Base-by-base conservation (phyloP, 163 green algal genomes). In the Scenedesmus sp. region DNA sequence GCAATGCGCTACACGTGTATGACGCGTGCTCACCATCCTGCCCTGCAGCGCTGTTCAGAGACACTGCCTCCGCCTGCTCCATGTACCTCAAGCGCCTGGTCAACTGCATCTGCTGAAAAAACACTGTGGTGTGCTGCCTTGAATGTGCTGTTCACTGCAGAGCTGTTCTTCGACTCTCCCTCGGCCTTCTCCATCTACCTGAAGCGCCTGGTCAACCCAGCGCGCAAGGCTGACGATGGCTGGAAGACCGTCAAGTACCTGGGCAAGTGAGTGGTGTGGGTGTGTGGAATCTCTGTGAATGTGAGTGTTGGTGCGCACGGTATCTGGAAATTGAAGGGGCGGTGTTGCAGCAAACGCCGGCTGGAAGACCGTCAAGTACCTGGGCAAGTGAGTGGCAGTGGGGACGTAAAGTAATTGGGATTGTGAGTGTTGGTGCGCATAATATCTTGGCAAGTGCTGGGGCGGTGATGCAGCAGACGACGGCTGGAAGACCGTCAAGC, bases 171-270 rank as follows among this genome's bases (percentile, higher is more conserved):
- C 93, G 97, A 98, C 87, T 96, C 94, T 0, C 97, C 97, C 2
- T 97, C 93, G 56, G 96, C 96, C 66, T 99, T 98, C 92, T 97
- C 92, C 84, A 97, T 99, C 91, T 97, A 94, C 91, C 86, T 99
- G 3, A 99, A 99, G 93, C 95, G 97, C 15, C 94, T 98, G 64
- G 91, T 97, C 26, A 98, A 98, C 92, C 97, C 97, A 4, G 91
- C 93, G 0, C 94, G 97, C 52, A 99, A 99, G 89, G 97, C 97
- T 16, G 97, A 99, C 91, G 97, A 99, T 82, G 97, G 97, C 52
- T 99, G 97, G 97, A 98, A 98, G 92, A 97, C 95, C 1, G 96
- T 99, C 62, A 97, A 97, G 86, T 98, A 97, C 88, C 91, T 92
- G 15, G 97, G 96, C 87, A 96, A 95, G 96, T 97, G 67, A 94